Conservation (phyloP, 2,329 filamentous ascomycete genomes). For the Phoma herbarum region DNA sequence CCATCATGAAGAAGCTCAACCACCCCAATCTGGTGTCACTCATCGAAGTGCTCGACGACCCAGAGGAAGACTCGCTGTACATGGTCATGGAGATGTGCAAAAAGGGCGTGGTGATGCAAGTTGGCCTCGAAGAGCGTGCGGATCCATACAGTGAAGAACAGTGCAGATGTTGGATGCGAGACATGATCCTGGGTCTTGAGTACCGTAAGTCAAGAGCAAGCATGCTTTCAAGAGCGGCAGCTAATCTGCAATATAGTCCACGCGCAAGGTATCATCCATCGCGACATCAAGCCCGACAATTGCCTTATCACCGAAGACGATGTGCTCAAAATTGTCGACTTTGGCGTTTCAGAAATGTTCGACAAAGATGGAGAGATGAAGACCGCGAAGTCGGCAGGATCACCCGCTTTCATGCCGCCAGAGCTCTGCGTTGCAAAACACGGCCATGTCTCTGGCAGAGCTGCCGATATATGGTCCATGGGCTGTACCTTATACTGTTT, state of each 20-base stretch:
- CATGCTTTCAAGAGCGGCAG: neutral
- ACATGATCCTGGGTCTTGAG: conserved; percentile 93
- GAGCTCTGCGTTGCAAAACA: conserved; percentile 90
- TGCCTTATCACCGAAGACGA: conserved; percentile 88
- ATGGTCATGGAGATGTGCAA: conserved; percentile 99
- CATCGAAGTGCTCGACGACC: conserved; percentile 94
- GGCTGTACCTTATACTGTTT: conserved; percentile 94
- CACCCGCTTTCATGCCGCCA: conserved; percentile 91
- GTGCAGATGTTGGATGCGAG: conserved; percentile 92
- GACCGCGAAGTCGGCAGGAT: conserved; percentile 91
- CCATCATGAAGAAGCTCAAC: conserved; percentile 98
- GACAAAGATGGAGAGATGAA: conserved; percentile 87
- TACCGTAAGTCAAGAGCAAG: conserved; percentile 69
- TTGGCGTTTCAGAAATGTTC: conserved; percentile 99
- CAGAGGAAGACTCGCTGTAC: conserved; percentile 93
- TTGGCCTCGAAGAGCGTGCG: conserved; percentile 83
- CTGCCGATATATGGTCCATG: conserved; percentile 98
- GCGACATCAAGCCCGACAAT: conserved; percentile 98
- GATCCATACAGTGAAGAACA: conserved; percentile 83
- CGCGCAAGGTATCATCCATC: conserved; percentile 91
- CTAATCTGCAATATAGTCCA: conserved; percentile 69
- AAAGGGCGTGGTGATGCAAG: conserved; percentile 96
- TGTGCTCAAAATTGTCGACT: conserved; percentile 96
- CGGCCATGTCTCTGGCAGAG: conserved; percentile 85
- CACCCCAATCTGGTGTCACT: conserved; percentile 93